A percentile compares a stretch with the other conserved stretches of the same genome.
phyloP scores from a whole-genome alignment of 176 grass and related monocot species.

The Carex myosuroides region DNA sequence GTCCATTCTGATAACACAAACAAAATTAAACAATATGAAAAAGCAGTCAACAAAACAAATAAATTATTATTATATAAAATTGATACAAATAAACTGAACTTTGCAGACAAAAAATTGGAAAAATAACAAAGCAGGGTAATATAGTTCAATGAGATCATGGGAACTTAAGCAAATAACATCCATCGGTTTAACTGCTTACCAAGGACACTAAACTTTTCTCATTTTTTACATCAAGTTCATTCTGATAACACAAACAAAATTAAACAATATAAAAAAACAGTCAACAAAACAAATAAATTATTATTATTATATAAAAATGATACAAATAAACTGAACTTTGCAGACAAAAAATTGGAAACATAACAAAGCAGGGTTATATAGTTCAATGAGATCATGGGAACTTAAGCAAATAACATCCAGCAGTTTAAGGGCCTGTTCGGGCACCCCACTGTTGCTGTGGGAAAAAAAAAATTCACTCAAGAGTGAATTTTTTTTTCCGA shows the following conservation, averaged over 20 bases:
- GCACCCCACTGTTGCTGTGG: no score
- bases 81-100: background rate
- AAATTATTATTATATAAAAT: background rate
- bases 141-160: background rate
- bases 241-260: slow-evolving; percentile 36
- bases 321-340: background rate
- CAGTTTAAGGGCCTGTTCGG: no score
- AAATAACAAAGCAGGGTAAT: background rate
- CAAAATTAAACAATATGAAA: background rate
- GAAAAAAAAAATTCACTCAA: no score
- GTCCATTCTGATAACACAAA: slow-evolving; percentile 51
- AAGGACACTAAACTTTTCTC: background rate
- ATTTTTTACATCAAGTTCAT: slow-evolving; percentile 42
- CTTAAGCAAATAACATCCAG: background rate
- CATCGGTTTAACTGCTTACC: background rate
- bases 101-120: background rate
- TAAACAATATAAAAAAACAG: background rate
- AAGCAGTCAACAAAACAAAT: background rate
- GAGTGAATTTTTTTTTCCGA: no score
- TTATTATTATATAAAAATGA: background rate
- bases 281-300: background rate
- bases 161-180: background rate
- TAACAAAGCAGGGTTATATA: background rate
- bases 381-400: background rate
- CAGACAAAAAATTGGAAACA: background rate